Percentiles rank a stretch among this genome's conserved stretches.
These are phyloP conservation scores for Arthrobotrys sinensis DNA, from an alignment of 2,329 filamentous ascomycete species.

Conservation along the genomic window DNA sequence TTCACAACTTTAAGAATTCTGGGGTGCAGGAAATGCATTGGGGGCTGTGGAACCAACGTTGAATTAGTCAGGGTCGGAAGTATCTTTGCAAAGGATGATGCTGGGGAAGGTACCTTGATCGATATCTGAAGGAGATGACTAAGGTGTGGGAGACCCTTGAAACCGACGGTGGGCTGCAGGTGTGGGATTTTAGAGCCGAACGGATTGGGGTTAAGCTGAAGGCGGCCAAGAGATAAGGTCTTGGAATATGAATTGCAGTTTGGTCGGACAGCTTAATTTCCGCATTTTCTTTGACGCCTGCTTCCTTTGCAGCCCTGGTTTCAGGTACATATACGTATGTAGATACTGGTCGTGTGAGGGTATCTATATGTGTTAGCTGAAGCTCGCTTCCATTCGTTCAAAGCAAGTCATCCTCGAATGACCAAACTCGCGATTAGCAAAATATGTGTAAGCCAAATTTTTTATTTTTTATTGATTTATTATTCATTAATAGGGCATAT, in stretches of 20 bases:
- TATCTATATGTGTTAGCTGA: too few relatives aligned
- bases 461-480: constrained; percentile 40
- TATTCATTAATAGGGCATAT: constrained; percentile 60
- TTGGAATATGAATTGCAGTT: background rate
- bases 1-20: background rate
- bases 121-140: background rate
- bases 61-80: background rate
- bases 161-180: constrained; percentile 20
- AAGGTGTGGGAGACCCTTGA: constrained; percentile 5
- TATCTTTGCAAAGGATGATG: background rate
- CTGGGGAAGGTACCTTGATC: background rate
- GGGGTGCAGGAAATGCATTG: background rate
- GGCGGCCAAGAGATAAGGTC: constrained; percentile 19
- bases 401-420: background rate
- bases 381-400: background rate
- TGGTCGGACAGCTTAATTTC: background rate
- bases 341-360: background rate
- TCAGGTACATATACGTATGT: background rate
- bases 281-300: background rate
- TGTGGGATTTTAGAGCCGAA: constrained; percentile 50
- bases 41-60: constrained; percentile 10
- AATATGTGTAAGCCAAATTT: background rate
- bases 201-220: constrained; percentile 32
- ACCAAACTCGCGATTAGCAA: background rate
- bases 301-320: background rate